Base-by-base conservation (phyloP, 129 eudicot species). In the Glebionis coronaria region DNA sequence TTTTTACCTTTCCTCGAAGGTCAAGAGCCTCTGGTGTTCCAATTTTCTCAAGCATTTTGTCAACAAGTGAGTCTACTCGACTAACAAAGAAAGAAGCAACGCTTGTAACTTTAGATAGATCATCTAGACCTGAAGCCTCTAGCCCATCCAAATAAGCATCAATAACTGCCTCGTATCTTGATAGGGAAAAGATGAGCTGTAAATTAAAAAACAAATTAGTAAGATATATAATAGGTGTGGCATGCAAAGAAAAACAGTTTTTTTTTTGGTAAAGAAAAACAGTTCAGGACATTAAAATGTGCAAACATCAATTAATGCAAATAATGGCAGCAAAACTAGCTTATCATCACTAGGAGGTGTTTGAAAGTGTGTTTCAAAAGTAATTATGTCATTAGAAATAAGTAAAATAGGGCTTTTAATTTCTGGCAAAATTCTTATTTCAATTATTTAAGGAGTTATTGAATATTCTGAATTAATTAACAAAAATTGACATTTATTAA, bases 11-110 rank as follows among this genome's bases (percentile, higher is more conserved):
- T 28, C 99, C 99, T 38, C 99, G 87, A 65, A 93, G 95, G 82
- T 89, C 85, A 42, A 93, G 97, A 13, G 97, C 99, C 76, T 93
- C 99, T 28, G 99, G 97, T 56, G 97, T 88, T 73, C 99, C 99
- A 67, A 86, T 82, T 76, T 93, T 86, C 83, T 93, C 99, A 52
- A 93, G 99, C 99, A 93, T 71, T 68, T 93, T 93, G 82, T 93
- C 99, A 9, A 89, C 95, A 54, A 93, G 90, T 46, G 97, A 38
- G 78, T 93, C 99, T 6, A 93, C 99, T 44, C 99, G 91, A 77
- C 99, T 93, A 65, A 93, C 99, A 79, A 93, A 93, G 92, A 93
- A 93, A 55, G 99, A 93, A 69, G 99, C 99, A 51, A 93, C 99
- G 77, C 99, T 93, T 9, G 99, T 93, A 68, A 93, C 93, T 71